Percentiles rank a stretch among this genome's conserved stretches.
Conservation (phyloP, 495 filamentous ascomycete genomes). For the Parathielavia appendiculata region DNA sequence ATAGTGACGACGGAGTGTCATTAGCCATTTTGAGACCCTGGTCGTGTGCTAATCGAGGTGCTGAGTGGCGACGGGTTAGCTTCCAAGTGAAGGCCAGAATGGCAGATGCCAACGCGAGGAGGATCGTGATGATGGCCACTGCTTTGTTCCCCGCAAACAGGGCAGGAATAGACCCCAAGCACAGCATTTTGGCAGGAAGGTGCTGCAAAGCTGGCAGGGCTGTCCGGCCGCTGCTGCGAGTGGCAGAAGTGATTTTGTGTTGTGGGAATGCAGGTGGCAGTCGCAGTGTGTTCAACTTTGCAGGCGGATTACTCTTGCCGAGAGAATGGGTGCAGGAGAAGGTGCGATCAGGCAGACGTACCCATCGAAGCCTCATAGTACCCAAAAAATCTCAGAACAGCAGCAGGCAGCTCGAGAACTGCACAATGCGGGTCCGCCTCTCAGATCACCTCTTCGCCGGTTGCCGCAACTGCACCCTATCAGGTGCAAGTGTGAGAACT, state of each 20-base stretch:
- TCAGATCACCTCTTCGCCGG: not conserved
- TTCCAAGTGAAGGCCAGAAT: conserved; percentile 9
- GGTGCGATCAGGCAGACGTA: conserved; percentile 17
- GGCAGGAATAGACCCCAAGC: not conserved
- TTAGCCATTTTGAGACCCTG: conserved; percentile 50
- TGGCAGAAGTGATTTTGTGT: conserved; percentile 1
- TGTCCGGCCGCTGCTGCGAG: not conserved
- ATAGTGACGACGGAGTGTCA: conserved; percentile 69
- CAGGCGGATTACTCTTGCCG: not conserved
- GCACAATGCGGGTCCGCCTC: conserved; percentile 2
- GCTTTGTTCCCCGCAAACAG: not conserved
- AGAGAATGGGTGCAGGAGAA: not conserved
- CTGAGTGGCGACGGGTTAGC: conserved; percentile 19
- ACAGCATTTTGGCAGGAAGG: conserved; percentile 5
- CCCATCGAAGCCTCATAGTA: conserved; percentile 24
- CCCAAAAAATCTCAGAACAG: conserved; percentile 10
- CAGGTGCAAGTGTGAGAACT: conserved; percentile 1
- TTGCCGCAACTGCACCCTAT: conserved; percentile 3
- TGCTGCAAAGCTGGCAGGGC: not conserved
- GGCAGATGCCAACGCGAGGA: conserved; percentile 4
- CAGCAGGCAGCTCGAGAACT: conserved; percentile 1
- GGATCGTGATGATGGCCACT: not conserved
- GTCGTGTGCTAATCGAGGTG: conserved; percentile 19
- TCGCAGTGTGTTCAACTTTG: not conserved
- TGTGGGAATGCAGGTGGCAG: not conserved